phyloP scores from a whole-genome alignment of 1,139 yeast species.

The Scheffersomyces segobiensis region DNA sequence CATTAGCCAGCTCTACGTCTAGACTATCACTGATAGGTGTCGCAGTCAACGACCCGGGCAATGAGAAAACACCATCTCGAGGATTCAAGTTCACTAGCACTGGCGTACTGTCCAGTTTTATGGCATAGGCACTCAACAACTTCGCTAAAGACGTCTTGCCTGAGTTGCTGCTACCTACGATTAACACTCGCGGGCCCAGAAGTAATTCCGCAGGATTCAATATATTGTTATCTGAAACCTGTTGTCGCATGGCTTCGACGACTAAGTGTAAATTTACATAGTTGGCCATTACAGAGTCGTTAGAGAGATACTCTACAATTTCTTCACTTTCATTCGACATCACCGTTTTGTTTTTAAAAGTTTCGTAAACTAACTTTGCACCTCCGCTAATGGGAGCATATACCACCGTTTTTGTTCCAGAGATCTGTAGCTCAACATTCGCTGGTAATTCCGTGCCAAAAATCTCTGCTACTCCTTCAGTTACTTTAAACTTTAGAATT shows the following conservation, averaged over 20 bases:
- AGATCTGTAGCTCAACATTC: conserved; percentile 62
- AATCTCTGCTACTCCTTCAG: conserved; percentile 78
- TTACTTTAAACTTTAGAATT: conserved; percentile 54
- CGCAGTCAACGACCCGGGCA: conserved; percentile 87
- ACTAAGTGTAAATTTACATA: conserved; percentile 76
- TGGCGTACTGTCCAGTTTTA: conserved; percentile 64
- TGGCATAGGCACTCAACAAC: conserved; percentile 72
- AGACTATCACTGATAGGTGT: conserved; percentile 79
- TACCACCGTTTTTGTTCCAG: conserved; percentile 56
- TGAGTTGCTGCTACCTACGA: conserved; percentile 68
- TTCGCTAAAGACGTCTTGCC: conserved; percentile 83
- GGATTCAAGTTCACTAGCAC: conserved; percentile 84
- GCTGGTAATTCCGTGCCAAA: conserved; percentile 90
- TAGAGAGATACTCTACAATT: conserved; percentile 62
- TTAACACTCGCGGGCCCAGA: conserved; percentile 66
- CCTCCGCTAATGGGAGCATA: conserved; percentile 67
- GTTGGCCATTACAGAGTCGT: conserved; percentile 66
- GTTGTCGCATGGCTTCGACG: conserved; percentile 61
- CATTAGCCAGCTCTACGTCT: conserved; percentile 69
- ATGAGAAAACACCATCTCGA: conserved; percentile 69
- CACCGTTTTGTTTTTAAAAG: conserved; percentile 50
- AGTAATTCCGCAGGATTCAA: conserved; percentile 11
- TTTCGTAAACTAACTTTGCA: conserved; percentile 48
- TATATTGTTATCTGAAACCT: conserved; percentile 26
- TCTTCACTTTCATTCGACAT: conserved; percentile 35